phyloP scores from a whole-genome alignment of 768 basidiomycete genomes.

The Suillus clintonianus region DNA sequence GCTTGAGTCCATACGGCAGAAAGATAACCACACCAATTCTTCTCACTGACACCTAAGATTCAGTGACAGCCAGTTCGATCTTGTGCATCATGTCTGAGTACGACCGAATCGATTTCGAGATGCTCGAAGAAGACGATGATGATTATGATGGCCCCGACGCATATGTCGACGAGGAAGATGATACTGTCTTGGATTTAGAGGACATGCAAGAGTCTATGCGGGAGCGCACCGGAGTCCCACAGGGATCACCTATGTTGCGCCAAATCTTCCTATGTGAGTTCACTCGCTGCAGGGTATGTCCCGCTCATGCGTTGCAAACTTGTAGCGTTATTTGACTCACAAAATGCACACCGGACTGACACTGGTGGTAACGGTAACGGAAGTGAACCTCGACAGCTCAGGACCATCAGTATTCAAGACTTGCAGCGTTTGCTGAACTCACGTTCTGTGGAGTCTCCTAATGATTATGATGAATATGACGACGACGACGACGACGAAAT shows the following conservation, averaged over 20 bases:
- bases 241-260: slow-evolving; percentile 13
- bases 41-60: background rate
- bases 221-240: background rate
- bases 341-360: slow-evolving; percentile 19
- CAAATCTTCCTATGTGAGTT: slow-evolving; percentile 34
- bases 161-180: slow-evolving; percentile 32
- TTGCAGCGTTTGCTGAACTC: slow-evolving; percentile 23
- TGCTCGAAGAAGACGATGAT: slow-evolving; percentile 31
- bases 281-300: background rate
- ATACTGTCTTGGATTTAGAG: slow-evolving; percentile 37
- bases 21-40: slow-evolving; percentile 1
- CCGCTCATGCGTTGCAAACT: slow-evolving; percentile 2
- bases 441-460: slow-evolving; percentile 15
- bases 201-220: slow-evolving; percentile 10
- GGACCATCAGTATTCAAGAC: slow-evolving; percentile 24
- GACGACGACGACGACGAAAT: slow-evolving; percentile 38
- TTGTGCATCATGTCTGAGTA: slow-evolving; percentile 18
- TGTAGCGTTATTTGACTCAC: slow-evolving; percentile 31
- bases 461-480: slow-evolving; percentile 44
- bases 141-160: slow-evolving; percentile 37
- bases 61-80: background rate
- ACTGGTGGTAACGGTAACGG: slow-evolving; percentile 7
- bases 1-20: background rate
- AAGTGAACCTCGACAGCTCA: slow-evolving; percentile 3
- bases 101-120: slow-evolving; percentile 19